Percentiles rank a stretch among this genome's conserved stretches.
These are phyloP conservation scores for Nelumbo lutea DNA, from an alignment of 164 flowering plant species.

Conservation along the genomic window DNA sequence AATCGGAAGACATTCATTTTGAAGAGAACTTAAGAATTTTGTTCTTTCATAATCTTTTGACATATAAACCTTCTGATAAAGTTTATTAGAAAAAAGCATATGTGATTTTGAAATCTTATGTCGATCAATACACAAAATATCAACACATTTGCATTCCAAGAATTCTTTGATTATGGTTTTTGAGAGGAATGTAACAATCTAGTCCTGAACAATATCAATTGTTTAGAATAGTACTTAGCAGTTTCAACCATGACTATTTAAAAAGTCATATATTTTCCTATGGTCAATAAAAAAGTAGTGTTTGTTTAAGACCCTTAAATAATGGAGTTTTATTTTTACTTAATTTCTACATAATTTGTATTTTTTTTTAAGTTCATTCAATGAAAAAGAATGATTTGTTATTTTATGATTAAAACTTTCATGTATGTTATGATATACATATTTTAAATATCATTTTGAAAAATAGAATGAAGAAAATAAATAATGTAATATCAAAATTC, in stretches of 20 bases:
- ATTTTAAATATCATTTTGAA: too few relatives aligned
- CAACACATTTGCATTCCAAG: constrained; percentile 62
- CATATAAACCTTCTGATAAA: constrained; percentile 57
- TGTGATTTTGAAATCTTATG: constrained; percentile 22
- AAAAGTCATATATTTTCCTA: constrained; percentile 16
- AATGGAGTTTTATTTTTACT: constrained; percentile 34
- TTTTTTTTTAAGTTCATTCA: constrained; percentile 23
- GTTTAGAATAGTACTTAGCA: constrained; percentile 17
- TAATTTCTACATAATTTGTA: constrained; percentile 20
- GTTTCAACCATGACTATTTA: constrained; percentile 41
- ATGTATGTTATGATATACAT: too few relatives aligned
- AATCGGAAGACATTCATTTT: constrained; percentile 48
- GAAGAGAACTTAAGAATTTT: constrained; percentile 50
- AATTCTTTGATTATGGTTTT: constrained; percentile 65
- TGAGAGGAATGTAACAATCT: constrained; percentile 62
- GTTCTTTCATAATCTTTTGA: constrained; percentile 29
- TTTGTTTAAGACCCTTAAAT: constrained; percentile 42
- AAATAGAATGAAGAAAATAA: too few relatives aligned
- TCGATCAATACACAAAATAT: constrained; percentile 64
- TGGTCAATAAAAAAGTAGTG: constrained; percentile 29
- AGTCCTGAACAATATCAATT: constrained; percentile 36
- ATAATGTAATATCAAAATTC: too few relatives aligned
- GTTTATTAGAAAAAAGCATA: constrained; percentile 41
- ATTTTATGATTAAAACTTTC: too few relatives aligned
- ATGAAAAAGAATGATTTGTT: too few relatives aligned